phyloP scores from a whole-genome alignment of 2,329 filamentous ascomycete species.

The Anthostomella pinea region DNA sequence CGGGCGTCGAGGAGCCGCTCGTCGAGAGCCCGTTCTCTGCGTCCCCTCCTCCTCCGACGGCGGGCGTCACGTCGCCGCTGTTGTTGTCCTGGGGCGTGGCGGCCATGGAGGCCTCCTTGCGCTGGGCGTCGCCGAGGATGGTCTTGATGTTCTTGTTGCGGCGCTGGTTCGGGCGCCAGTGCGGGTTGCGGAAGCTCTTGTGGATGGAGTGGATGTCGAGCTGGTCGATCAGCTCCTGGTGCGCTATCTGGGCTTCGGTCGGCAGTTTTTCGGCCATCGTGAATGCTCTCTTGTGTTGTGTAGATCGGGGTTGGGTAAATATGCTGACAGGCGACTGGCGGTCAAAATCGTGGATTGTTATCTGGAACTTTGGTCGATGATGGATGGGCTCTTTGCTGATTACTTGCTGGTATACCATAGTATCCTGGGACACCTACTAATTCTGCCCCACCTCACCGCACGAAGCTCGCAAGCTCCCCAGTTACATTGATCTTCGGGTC shows the following conservation, averaged over 20 bases:
- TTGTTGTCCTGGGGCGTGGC: constrained; percentile 73
- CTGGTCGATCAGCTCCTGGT: constrained; percentile 82
- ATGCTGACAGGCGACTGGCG: no score
- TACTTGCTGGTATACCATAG: no score
- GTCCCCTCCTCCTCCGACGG: no score
- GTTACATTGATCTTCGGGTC: background rate
- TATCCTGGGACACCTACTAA: background rate
- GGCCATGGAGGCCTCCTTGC: constrained; percentile 84
- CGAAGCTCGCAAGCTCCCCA: background rate
- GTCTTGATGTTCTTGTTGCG: constrained; percentile 99
- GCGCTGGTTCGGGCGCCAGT: constrained; percentile 89
- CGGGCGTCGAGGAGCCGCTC: constrained; percentile 57
- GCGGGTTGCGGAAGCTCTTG: constrained; percentile 85
- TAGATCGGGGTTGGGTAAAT: background rate
- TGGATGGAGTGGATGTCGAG: constrained; percentile 85
- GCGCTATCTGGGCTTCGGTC: constrained; percentile 72
- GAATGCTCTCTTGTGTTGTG: no score
- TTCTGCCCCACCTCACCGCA: constrained; percentile 10
- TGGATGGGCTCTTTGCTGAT: no score
- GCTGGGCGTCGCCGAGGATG: constrained; percentile 83
- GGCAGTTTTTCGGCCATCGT: constrained; percentile 60
- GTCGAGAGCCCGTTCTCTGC: constrained; percentile 51
- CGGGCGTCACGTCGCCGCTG: constrained; percentile 73
- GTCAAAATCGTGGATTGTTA: no score
- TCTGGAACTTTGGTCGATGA: no score